Percentiles rank a stretch among this genome's conserved stretches.
These are phyloP conservation scores for Micromonas commoda DNA, from an alignment of 139 green algal genomes.

Conservation along the genomic window DNA sequence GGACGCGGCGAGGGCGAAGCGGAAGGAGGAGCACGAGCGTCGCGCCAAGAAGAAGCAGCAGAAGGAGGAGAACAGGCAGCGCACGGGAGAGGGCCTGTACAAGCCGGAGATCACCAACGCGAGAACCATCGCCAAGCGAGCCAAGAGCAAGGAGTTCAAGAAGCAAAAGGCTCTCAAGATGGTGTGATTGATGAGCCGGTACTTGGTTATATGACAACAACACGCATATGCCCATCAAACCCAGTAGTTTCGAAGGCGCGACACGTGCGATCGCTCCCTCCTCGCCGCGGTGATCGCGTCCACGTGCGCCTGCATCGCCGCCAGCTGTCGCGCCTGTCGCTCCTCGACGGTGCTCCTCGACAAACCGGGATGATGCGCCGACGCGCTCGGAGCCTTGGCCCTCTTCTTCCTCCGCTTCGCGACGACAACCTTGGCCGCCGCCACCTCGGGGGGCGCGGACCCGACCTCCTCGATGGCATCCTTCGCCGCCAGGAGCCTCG, in stretches of 20 bases:
- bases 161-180: conserved; percentile 1
- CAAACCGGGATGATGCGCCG: too few species aligned
- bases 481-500: too few species aligned
- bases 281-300: neutral
- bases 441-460: too few species aligned
- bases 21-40: conserved; percentile 11
- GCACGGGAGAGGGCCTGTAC: neutral
- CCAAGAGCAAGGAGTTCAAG: neutral
- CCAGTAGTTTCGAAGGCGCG: neutral
- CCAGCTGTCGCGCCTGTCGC: neutral
- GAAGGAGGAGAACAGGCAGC: neutral
- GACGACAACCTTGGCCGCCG: too few species aligned
- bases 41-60: neutral
- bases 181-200: too few species aligned
- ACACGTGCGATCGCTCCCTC: neutral
- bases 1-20: neutral
- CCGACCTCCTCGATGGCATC: too few species aligned
- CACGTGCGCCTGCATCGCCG: neutral
- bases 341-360: neutral
- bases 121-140: conserved; percentile 12
- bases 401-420: neutral
- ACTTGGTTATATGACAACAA: too few species aligned
- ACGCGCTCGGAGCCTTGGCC: neutral
- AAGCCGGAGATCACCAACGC: neutral
- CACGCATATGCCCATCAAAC: too few species aligned